Evolutionary conservation across 1,284 basidiomycete species (phyloP), one percentile per base, ranked within the genome.

Genomic region (Cryptococcus sp.): DNA sequence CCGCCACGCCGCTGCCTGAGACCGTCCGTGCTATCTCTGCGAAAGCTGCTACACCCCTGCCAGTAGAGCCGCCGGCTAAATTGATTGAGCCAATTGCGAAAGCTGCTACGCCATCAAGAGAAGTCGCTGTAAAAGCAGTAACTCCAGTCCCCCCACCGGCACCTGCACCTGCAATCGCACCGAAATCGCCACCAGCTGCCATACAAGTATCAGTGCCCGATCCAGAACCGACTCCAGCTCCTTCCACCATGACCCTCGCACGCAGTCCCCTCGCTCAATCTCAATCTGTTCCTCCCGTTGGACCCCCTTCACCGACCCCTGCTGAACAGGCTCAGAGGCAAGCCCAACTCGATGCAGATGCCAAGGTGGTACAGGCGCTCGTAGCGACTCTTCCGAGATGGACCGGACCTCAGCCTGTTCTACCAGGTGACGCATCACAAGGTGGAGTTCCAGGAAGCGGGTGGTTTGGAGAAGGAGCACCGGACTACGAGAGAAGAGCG

Each of bases 391-490:
- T 78, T 41, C 68, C 72, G 1, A 62, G 63, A 38, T 78, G 77
- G 76, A 44, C 60, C 7, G 78, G 77, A 5, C 74, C 77, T 8
- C 54, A 69, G 44, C 60, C 57, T 13, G 56, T 66, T 15, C 51
- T 78, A 0, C 64, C 68, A 0, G 73, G 72, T 8, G 61, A 68
- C 20, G 56, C 67, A 0, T 51, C 63, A 1, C 55, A 65, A 3
- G 73, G 66, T 11, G 73, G 75, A 5, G 63, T 78, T 11, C 65
- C 61, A 3, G 76, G 77, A 13, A 74, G 70, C 50, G 77, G 77
- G 8, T 77, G 75, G 77, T 77, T 72, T 65, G 75, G 75, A 7
- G 76, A 79, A 48, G 75, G 66, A 7, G 65, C 64, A 16, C 68
- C 66, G 2, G 64, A 72, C 22, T 68, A 62, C 46, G 70, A 69